Evolutionary conservation across 2,329 filamentous ascomycete species (phyloP).

Genomic region (Phaeosphaeria sp.): DNA sequence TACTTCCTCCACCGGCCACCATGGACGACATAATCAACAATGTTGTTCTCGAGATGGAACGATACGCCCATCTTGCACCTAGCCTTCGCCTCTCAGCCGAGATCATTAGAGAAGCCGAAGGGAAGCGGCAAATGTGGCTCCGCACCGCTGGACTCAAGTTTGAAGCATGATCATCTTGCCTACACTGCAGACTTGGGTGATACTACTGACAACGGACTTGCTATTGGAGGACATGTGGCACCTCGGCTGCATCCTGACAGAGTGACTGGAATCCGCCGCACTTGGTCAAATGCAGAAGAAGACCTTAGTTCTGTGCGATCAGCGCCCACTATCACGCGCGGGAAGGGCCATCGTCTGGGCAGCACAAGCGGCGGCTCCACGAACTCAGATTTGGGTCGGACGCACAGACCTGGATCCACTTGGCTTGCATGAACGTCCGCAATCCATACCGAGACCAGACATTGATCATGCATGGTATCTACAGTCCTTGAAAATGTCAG

Average conservation of each 20-base stretch:
- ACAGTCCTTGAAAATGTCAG: not conserved
- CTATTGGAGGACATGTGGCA: not conserved
- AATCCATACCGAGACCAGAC: not conserved
- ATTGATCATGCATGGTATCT: not conserved
- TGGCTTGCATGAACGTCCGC: not conserved
- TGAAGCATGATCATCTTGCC: constrained; percentile 34
- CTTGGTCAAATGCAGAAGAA: not conserved
- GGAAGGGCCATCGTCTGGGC: constrained; percentile 7
- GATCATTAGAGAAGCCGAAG: constrained; percentile 78
- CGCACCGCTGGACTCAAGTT: constrained; percentile 49
- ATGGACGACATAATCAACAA: constrained; percentile 80
- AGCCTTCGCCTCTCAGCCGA: constrained; percentile 78
- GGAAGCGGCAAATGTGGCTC: constrained; percentile 69
- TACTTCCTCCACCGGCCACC: constrained; percentile 63
- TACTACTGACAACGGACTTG: not conserved
- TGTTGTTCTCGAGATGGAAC: constrained; percentile 76
- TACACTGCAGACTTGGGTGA: not conserved
- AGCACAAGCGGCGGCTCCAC: constrained; percentile 9
- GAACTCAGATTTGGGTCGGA: constrained; percentile 14
- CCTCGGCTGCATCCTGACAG: not conserved
- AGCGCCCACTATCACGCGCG: constrained; percentile 7
- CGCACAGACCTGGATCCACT: constrained; percentile 13
- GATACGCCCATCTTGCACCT: constrained; percentile 76
- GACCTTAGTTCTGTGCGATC: not conserved
- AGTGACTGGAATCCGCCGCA: not conserved